These are phyloP conservation scores for Clausena lansium DNA, from an alignment of 345 rosid genomes.

Conservation along the genomic window DNA sequence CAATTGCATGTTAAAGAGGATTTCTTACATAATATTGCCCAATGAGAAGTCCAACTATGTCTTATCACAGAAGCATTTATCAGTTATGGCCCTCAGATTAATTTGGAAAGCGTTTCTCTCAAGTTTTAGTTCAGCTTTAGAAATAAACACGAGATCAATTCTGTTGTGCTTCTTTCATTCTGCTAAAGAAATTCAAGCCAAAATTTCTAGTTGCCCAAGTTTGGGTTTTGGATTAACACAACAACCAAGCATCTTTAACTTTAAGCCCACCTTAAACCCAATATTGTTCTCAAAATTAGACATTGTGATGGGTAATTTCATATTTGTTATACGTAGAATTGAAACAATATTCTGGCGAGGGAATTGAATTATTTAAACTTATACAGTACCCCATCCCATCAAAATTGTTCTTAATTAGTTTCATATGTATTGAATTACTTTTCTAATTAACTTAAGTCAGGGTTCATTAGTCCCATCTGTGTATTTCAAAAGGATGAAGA, in stretches of 20 bases:
- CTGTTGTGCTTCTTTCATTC: not conserved
- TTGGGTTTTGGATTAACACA: not conserved
- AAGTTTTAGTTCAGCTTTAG: not conserved
- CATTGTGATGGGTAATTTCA: not conserved
- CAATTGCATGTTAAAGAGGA: not conserved
- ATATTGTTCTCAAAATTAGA: not conserved
- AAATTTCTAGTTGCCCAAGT: not conserved
- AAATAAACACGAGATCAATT: not conserved
- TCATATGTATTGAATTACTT: too few species aligned
- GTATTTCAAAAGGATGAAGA: too few species aligned
- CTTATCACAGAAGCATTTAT: not conserved
- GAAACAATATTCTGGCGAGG: too few species aligned
- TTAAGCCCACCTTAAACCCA: not conserved
- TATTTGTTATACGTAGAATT: not conserved
- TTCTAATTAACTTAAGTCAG: too few species aligned
- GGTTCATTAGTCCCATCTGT: too few species aligned
- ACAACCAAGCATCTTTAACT: not conserved
- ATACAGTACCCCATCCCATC: not conserved
- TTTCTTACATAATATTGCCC: not conserved
- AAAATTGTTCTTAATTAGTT: not conserved
- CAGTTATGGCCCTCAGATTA: not conserved
- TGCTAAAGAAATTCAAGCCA: not conserved
- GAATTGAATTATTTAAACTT: not conserved
- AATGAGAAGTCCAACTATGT: not conserved
- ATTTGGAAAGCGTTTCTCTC: not conserved